These are phyloP conservation scores for Bryoerythrophyllum caledonicum DNA, from an alignment of 225 moss, liverwort and hornwort genomes.

Conservation along the genomic window DNA sequence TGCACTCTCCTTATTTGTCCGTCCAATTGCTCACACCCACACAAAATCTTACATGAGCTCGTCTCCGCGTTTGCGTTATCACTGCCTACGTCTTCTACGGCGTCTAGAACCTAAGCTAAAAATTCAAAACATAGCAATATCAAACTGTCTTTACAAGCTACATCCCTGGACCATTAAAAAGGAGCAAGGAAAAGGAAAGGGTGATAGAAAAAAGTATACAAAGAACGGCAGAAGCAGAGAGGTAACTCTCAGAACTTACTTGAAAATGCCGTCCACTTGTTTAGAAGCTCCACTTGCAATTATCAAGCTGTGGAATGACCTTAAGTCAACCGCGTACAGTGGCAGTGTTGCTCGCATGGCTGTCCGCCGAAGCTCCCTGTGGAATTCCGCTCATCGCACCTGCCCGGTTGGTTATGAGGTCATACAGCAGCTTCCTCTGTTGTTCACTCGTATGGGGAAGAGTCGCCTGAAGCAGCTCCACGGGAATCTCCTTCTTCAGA, in stretches of 20 bases:
- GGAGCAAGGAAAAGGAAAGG: constrained; percentile 27
- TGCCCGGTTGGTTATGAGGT: constrained; percentile 82
- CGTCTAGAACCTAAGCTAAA: constrained; percentile 6
- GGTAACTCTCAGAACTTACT: constrained; percentile 35
- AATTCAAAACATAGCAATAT: constrained; percentile 39
- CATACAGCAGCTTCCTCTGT: constrained; percentile 86
- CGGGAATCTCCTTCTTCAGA: constrained; percentile 96
- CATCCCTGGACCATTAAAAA: constrained; percentile 21
- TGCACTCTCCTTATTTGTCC: constrained; percentile 63
- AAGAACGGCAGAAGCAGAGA: constrained; percentile 32
- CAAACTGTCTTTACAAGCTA: constrained; percentile 60
- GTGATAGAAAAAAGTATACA: constrained; percentile 46
- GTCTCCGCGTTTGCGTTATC: constrained; percentile 1
- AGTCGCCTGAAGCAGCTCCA: constrained; percentile 91
- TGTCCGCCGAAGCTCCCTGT: constrained; percentile 53
- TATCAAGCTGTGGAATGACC: not conserved
- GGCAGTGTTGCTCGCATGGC: constrained; percentile 62
- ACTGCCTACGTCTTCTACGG: constrained; percentile 11
- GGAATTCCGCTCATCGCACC: constrained; percentile 67
- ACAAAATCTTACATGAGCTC: constrained; percentile 50
- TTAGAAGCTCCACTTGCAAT: not conserved
- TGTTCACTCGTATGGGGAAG: constrained; percentile 95
- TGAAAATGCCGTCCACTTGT: constrained; percentile 14
- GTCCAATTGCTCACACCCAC: constrained; percentile 54
- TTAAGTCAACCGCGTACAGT: constrained; percentile 58